A percentile compares a stretch with the other conserved stretches of the same genome.
Evolutionary conservation across 1,284 basidiomycete genomes (phyloP).

Genomic region (Ceratobasidium theobromae): DNA sequence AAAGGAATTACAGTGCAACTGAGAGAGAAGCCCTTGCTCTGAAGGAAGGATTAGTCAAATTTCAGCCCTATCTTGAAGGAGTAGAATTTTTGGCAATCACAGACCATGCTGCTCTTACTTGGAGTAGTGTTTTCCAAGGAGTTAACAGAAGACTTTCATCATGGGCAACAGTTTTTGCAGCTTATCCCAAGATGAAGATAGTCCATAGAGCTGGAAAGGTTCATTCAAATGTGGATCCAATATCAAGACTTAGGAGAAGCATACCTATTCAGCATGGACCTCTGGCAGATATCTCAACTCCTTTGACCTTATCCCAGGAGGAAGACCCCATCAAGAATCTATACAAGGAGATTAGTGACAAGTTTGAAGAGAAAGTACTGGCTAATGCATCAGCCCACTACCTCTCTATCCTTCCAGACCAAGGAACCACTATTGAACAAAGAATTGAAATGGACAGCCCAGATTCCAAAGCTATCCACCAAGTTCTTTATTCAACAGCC

Average conservation of each 20-base stretch:
- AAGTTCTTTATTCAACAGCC: not conserved
- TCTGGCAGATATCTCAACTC: not conserved
- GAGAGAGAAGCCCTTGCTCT: slow-evolving; percentile 45
- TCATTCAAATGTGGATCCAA: slow-evolving; percentile 46
- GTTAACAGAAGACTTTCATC: slow-evolving; percentile 41
- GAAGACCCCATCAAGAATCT: not conserved
- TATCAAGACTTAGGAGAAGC: not conserved
- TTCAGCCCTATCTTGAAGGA: slow-evolving; percentile 44
- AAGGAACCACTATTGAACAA: not conserved
- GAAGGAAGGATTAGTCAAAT: slow-evolving; percentile 45
- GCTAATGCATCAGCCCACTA: not conserved
- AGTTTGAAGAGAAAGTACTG: not conserved
- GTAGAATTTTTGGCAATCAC: slow-evolving; percentile 41
- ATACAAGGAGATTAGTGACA: not conserved
- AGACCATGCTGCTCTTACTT: slow-evolving; percentile 44
- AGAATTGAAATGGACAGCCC: not conserved
- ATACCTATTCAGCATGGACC: slow-evolving; percentile 40
- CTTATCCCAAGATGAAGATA: slow-evolving; percentile 43
- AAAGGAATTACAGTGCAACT: slow-evolving; percentile 45
- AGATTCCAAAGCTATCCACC: not conserved
- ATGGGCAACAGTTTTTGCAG: slow-evolving; percentile 43
- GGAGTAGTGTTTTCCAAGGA: slow-evolving; percentile 44
- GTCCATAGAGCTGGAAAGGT: slow-evolving; percentile 44
- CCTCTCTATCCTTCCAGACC: slow-evolving; percentile 32
- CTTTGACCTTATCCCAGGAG: slow-evolving; percentile 36